Evolutionary conservation across 1,284 basidiomycete species (phyloP).

Genomic region (Chalciporus sp.): DNA sequence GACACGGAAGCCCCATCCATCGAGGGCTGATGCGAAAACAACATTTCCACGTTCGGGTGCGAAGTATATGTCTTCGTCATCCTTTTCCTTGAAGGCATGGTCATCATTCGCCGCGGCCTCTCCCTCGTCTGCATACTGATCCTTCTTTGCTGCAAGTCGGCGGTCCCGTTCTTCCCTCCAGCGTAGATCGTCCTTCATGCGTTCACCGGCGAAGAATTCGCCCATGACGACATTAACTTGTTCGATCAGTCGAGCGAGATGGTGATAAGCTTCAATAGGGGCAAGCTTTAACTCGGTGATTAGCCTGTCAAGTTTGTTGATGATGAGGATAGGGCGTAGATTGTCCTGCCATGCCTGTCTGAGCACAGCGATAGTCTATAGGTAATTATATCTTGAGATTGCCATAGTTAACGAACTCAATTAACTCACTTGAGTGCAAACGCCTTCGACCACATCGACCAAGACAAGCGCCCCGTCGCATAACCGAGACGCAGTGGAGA

Average conservation of each 20-base stretch:
- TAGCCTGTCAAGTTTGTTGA: conserved; percentile 97
- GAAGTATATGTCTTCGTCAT: conserved; percentile 98
- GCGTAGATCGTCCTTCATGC: conserved; percentile 96
- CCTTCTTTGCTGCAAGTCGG: conserved; percentile 75
- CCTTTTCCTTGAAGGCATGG: conserved; percentile 86
- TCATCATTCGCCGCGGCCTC: conserved; percentile 59
- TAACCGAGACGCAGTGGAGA: conserved; percentile 90
- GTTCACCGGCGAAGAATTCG: conserved; percentile 90
- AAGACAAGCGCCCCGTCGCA: conserved; percentile 96
- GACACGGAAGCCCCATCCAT: conserved; percentile 97
- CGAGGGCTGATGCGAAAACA: conserved; percentile 94
- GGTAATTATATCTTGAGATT: background rate
- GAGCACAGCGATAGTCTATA: conserved; percentile 91
- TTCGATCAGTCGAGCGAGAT: conserved; percentile 91
- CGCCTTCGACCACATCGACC: conserved; percentile 98
- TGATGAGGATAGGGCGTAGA: conserved; percentile 89
- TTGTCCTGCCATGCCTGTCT: conserved; percentile 94
- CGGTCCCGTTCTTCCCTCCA: conserved; percentile 93
- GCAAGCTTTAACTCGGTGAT: conserved; percentile 93
- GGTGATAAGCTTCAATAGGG: conserved; percentile 93
- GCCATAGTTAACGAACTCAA: background rate
- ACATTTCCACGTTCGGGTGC: conserved; percentile 96
- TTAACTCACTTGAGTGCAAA: conserved; percentile 87
- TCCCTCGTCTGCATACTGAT: conserved; percentile 64
- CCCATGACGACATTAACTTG: conserved; percentile 99